Conservation (phyloP, 108 stramenopile genomes). For the Discostella stelligeroides region DNA sequence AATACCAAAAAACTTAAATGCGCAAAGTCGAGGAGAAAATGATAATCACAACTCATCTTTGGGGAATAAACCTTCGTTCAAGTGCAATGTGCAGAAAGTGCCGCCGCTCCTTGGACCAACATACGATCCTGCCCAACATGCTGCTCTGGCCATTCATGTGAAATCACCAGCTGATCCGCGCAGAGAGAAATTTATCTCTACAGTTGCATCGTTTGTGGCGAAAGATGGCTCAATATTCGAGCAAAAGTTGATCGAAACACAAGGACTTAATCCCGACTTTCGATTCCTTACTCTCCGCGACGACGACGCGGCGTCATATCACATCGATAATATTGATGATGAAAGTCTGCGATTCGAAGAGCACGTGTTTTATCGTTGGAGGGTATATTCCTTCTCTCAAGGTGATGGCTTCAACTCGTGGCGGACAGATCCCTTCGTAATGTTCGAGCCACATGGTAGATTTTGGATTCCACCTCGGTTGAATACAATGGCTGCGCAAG, state of each 20-base stretch:
- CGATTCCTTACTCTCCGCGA: constrained; percentile 38
- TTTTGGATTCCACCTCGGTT: constrained; percentile 75
- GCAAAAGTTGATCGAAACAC: constrained; percentile 50
- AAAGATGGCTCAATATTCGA: constrained; percentile 61
- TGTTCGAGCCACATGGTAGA: constrained; percentile 57
- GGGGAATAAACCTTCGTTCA: neutral
- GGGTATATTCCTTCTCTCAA: constrained; percentile 77
- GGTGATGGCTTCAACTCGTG: constrained; percentile 59
- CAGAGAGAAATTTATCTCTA: constrained; percentile 58
- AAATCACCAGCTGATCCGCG: constrained; percentile 52
- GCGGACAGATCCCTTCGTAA: constrained; percentile 72
- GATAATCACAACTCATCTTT: constrained; percentile 10
- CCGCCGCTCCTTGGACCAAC: constrained; percentile 5
- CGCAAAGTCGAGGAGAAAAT: neutral
- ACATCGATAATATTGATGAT: constrained; percentile 3
- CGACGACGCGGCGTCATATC: constrained; percentile 2
- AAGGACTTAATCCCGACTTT: constrained; percentile 52
- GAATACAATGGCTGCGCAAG: constrained; percentile 44
- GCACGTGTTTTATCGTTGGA: constrained; percentile 75
- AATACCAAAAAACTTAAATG: constrained; percentile 1
- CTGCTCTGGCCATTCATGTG: constrained; percentile 53
- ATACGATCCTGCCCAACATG: constrained; percentile 54
- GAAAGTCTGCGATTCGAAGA: constrained; percentile 45
- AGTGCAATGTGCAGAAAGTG: constrained; percentile 1
- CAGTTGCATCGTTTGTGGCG: constrained; percentile 67